phyloP scores from a whole-genome alignment of 2,329 filamentous ascomycete species.

The Dothistroma septosporum region DNA sequence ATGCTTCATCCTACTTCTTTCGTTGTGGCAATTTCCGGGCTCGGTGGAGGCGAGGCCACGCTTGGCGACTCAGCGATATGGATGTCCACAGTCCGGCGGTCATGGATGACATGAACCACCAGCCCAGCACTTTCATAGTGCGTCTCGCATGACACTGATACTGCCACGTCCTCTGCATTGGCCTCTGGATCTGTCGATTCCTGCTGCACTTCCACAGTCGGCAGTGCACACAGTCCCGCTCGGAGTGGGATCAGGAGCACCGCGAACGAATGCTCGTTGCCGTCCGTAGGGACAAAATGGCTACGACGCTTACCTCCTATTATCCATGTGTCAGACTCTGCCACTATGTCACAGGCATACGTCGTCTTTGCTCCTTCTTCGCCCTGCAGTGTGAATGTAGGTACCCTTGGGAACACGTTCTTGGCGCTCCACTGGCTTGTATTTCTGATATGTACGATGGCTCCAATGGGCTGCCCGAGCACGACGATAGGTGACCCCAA shows the following conservation, averaged over 20 bases:
- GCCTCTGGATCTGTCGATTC: conserved; percentile 46
- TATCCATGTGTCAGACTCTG: conserved; percentile 73
- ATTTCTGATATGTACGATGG: conserved; percentile 56
- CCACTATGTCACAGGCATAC: conserved; percentile 78
- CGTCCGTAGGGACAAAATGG: conserved; percentile 58
- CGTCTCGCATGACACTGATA: conserved; percentile 62
- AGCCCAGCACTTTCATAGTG: conserved; percentile 76
- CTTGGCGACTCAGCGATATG: conserved; percentile 16
- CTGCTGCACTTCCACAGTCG: conserved; percentile 69
- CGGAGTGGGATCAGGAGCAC: conserved; percentile 76
- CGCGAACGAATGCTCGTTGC: conserved; percentile 49
- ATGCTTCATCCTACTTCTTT: conserved; percentile 11
- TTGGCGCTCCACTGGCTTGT: conserved; percentile 53
- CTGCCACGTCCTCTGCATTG: conserved; percentile 19
- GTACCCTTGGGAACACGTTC: conserved; percentile 43
- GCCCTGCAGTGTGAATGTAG: conserved; percentile 19
- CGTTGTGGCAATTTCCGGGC: conserved; percentile 16
- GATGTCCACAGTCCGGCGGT: conserved; percentile 15
- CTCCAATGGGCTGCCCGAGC: conserved; percentile 62
- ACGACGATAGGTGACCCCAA: conserved; percentile 42
- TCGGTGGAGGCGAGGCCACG: conserved; percentile 8
- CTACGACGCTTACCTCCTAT: conserved; percentile 76
- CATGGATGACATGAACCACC: conserved; percentile 59
- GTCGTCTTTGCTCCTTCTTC: conserved; percentile 41
- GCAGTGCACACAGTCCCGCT: conserved; percentile 72